Base-by-base conservation (phyloP, 2,329 filamentous ascomycete species). In the Graphilbum sp. region DNA sequence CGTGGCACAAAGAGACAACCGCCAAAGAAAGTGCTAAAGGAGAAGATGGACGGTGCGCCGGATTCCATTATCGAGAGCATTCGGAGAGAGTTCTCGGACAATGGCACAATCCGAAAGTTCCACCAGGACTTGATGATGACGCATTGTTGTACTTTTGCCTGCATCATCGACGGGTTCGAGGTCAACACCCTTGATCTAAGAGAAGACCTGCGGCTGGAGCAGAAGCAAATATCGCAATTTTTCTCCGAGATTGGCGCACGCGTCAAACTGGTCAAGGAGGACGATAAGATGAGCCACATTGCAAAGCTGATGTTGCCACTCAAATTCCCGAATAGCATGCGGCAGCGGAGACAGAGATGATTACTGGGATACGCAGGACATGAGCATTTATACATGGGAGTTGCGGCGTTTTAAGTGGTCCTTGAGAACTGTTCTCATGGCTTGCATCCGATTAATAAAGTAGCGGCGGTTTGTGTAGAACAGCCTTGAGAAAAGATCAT, bases 281-380 rank as follows among this genome's bases (percentile, higher is more conserved):
- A 72, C 40, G 73, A 75, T 43, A 67, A 59, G 42, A 56, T 56
- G 41, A 49, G 57, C 23, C 59, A 68, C 42, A 60, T 87, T 36
- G 86, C 81, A 12, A 75, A 75, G 47, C 61, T 96, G 49, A 72
- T 69, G 48, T 56, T 95, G 44, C 90, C 90, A 3, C 61, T 95
- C 34, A 69, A 77, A 42, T 95, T 95, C 54, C 90, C 88, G 2
- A 42, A 38, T 23, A 86, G 79, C 61, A 50, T 59, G 45, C 45
- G 46, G 25, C 37, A 37, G 30, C 45, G 45, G 29, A n/a, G 30
- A 18, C 40, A 40, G 36, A 36, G 41, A 27, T 46, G 38, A n/a
- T 15, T 8, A 15, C 7, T 5, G n/a, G 4, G 9, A 16, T 24
- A 35, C 18, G 15, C 8, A n/a, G 8, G 27, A 29, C 5, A 29